These are phyloP conservation scores for Penicillium sp. DNA, from an alignment of 2,329 filamentous ascomycete species.

Conservation along the genomic window DNA sequence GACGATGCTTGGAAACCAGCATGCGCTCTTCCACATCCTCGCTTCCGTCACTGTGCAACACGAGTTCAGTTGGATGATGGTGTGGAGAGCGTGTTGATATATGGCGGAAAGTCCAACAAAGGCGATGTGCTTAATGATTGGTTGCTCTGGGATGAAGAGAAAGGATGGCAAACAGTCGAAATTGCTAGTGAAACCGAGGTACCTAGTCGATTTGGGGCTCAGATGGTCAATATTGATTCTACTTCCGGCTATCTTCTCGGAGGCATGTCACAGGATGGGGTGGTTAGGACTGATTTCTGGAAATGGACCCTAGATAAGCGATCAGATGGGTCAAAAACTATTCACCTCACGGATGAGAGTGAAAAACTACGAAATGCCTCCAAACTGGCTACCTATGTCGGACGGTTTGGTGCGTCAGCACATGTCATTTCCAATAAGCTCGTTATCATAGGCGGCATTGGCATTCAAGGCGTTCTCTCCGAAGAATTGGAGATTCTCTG, in stretches of 20 bases:
- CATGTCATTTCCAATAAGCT: conserved; percentile 44
- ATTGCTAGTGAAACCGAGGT: conserved; percentile 24
- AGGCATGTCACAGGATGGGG: conserved; percentile 64
- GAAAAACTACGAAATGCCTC: conserved; percentile 21
- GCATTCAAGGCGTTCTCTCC: conserved; percentile 32
- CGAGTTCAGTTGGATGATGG: conserved; percentile 35
- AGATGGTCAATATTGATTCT: conserved; percentile 37
- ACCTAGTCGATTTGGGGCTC: conserved; percentile 56
- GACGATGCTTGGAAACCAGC: conserved; percentile 61
- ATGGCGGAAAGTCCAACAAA: conserved; percentile 58
- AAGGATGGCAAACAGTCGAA: conserved; percentile 50
- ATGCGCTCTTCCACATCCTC: conserved; percentile 62
- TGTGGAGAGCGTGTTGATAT: conserved; percentile 50
- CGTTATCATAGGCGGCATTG: conserved; percentile 53
- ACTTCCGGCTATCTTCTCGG: conserved; percentile 65
- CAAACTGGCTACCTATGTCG: conserved; percentile 28
- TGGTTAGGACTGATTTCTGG: conserved; percentile 60
- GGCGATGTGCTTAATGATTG: conserved; percentile 49
- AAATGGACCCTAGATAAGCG: conserved; percentile 56
- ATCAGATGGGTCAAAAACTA: conserved; percentile 25
- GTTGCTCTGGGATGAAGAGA: conserved; percentile 50
- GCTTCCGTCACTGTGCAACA: conserved; percentile 71
- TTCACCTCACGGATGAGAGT: conserved; percentile 26
- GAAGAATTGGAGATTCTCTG: conserved; percentile 53
- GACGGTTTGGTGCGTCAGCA: conserved; percentile 51